These are phyloP conservation scores for Mycena belliarum DNA, from an alignment of 768 basidiomycete genomes.

Conservation along the genomic window DNA sequence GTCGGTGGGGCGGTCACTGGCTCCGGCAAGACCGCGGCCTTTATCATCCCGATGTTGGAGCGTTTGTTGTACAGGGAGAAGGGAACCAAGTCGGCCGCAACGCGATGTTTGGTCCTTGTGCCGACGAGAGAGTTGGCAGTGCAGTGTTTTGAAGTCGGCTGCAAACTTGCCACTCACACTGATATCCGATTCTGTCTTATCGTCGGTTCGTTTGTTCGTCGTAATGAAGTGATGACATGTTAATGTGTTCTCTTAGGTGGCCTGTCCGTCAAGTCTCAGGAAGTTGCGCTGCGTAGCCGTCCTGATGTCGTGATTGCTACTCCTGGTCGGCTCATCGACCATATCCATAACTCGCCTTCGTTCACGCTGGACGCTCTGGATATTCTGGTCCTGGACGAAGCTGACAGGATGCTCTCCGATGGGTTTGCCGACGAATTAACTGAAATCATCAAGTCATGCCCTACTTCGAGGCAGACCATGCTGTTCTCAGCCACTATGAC, in stretches of 20 bases:
- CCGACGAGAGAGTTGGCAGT: constrained; percentile 96
- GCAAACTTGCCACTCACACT: constrained; percentile 80
- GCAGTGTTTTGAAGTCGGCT: constrained; percentile 92
- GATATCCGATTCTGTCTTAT: constrained; percentile 91
- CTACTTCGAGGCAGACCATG: constrained; percentile 91
- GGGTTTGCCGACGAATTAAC: constrained; percentile 93
- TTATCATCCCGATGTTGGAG: constrained; percentile 92
- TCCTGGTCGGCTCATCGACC: constrained; percentile 96
- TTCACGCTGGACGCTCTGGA: constrained; percentile 93
- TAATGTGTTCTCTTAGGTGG: constrained; percentile 60
- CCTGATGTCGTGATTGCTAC: constrained; percentile 97
- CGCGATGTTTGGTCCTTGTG: constrained; percentile 87
- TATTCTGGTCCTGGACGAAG: constrained; percentile 94
- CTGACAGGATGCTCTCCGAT: constrained; percentile 94
- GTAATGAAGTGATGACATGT: not conserved
- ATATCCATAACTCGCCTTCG: constrained; percentile 91
- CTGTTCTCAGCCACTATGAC: constrained; percentile 99
- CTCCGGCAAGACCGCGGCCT: constrained; percentile 98
- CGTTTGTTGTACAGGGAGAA: constrained; percentile 90
- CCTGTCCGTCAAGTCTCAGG: constrained; percentile 90
- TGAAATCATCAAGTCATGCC: constrained; percentile 92
- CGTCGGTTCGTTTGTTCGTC: constrained; percentile 62
- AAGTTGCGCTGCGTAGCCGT: constrained; percentile 76
- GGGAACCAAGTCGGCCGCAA: constrained; percentile 82
- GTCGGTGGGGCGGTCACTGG: constrained; percentile 97